Evolutionary conservation across 2,329 filamentous ascomycete species (phyloP).

Genomic region (Alternaria arbusti): DNA sequence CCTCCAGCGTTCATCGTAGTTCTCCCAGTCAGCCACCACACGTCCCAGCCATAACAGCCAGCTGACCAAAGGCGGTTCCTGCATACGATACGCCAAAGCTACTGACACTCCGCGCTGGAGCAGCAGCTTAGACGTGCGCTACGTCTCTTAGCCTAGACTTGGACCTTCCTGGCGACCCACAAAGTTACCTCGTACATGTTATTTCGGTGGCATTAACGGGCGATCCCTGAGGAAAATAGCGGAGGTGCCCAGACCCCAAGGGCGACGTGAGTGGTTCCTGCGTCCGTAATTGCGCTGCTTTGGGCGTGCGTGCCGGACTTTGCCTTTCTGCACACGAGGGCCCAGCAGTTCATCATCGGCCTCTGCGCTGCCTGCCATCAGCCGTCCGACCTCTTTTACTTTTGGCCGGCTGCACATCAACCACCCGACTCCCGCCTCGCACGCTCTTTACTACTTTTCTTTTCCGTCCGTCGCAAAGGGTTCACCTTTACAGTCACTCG

Average conservation of each 20-base stretch:
- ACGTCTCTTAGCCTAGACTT: slow-evolving; percentile 11
- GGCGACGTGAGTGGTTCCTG: slow-evolving; percentile 18
- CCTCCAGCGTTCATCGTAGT: background rate
- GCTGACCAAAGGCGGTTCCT: background rate
- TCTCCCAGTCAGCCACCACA: background rate
- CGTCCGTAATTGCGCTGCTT: slow-evolving; percentile 16
- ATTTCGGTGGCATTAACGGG: slow-evolving; percentile 27
- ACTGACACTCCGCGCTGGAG: background rate
- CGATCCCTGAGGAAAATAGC: slow-evolving; percentile 14
- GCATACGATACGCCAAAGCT: background rate
- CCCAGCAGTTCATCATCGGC: slow-evolving; percentile 18
- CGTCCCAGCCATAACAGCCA: background rate
- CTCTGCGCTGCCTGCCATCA: slow-evolving; percentile 8
- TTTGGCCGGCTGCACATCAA: slow-evolving; percentile 8
- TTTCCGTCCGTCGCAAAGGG: slow-evolving; percentile 14
- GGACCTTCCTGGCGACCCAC: slow-evolving; percentile 11
- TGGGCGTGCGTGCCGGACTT: slow-evolving; percentile 14
- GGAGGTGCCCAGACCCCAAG: slow-evolving; percentile 7
- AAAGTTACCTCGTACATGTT: slow-evolving; percentile 26
- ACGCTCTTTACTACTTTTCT: slow-evolving; percentile 22
- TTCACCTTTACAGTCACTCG: slow-evolving; percentile 27
- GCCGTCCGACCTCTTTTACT: slow-evolving; percentile 7
- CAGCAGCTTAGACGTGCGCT: slow-evolving; percentile 1
- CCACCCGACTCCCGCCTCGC: slow-evolving; percentile 14
- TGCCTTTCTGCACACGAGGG: slow-evolving; percentile 8